Conservation (phyloP, 495 filamentous ascomycete species). For the Talaromyces liani region DNA sequence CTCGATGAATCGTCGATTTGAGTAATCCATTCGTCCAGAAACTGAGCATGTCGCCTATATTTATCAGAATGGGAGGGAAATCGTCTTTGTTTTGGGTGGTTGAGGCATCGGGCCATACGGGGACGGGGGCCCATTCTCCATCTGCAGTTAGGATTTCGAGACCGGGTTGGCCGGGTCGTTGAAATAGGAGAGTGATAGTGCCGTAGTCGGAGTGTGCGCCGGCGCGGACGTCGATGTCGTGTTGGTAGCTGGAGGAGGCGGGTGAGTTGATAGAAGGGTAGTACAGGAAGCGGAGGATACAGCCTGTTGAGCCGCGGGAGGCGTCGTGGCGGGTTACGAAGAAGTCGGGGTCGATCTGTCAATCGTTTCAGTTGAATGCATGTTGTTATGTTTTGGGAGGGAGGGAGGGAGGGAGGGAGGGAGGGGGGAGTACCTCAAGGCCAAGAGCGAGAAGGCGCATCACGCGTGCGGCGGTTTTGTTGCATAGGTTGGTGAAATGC, state of each 20-base stretch:
- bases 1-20: conserved; percentile 79
- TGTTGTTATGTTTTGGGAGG: not conserved
- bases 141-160: conserved; percentile 70
- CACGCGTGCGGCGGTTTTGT: conserved; percentile 63
- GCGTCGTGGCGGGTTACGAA: conserved; percentile 68
- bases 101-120: conserved; percentile 26
- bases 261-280: conserved; percentile 54
- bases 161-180: conserved; percentile 72
- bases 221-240: conserved; percentile 51
- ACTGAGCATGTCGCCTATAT: conserved; percentile 83
- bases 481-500: conserved; percentile 62
- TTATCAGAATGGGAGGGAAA: conserved; percentile 76
- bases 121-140: conserved; percentile 36
- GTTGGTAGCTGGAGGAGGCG: conserved; percentile 32
- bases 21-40: conserved; percentile 89
- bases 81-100: not conserved
- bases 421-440: conserved; percentile 41
- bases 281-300: conserved; percentile 75
- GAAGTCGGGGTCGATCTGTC: conserved; percentile 49
- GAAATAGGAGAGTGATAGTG: conserved; percentile 65
- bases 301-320: conserved; percentile 53
- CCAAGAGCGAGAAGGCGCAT: conserved; percentile 70
- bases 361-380: not conserved
- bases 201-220: conserved; percentile 66
- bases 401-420: not conserved